Percentiles rank a stretch among this genome's conserved stretches.
Conservation (phyloP, 1,139 yeast genomes). For the Debaryomyces singareniensis region DNA sequence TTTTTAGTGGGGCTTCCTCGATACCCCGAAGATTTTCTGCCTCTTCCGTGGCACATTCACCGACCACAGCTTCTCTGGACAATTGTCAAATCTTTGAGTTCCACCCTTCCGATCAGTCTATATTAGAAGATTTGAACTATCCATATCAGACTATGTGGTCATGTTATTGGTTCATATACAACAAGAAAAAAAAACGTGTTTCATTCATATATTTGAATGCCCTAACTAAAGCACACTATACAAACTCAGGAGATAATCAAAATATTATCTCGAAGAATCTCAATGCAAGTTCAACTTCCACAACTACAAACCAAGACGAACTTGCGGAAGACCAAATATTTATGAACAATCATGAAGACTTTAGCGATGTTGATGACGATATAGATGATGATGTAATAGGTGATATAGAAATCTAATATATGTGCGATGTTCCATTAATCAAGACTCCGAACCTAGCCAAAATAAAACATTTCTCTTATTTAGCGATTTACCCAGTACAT, state of each 20-base stretch:
- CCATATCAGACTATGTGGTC: conserved; percentile 85
- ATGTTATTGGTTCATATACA: conserved; percentile 86
- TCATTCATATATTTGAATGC: conserved; percentile 65
- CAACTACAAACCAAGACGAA: not conserved
- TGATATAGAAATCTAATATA: conserved; percentile 24
- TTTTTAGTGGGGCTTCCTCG: conserved; percentile 8
- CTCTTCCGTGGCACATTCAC: conserved; percentile 10
- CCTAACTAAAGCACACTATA: conserved; percentile 35
- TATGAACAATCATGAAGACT: conserved; percentile 27
- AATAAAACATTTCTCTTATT: too few relatives aligned
- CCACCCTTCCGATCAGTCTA: conserved; percentile 72
- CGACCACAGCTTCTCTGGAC: conserved; percentile 16
- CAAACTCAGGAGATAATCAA: not conserved
- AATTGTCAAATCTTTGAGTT: conserved; percentile 75
- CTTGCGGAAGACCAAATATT: conserved; percentile 13
- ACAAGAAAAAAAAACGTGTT: conserved; percentile 85
- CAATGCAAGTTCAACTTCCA: not conserved
- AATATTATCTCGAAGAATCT: not conserved
- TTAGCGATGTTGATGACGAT: conserved; percentile 20
- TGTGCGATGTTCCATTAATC: not conserved
- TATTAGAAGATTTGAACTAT: conserved; percentile 59
- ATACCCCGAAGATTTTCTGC: conserved; percentile 4
- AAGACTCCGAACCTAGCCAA: too few relatives aligned
- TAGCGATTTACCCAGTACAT: too few relatives aligned
- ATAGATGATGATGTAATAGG: conserved; percentile 27